Base-by-base conservation (phyloP, 257 asterid species). In the Rauvolfia tetraphylla region DNA sequence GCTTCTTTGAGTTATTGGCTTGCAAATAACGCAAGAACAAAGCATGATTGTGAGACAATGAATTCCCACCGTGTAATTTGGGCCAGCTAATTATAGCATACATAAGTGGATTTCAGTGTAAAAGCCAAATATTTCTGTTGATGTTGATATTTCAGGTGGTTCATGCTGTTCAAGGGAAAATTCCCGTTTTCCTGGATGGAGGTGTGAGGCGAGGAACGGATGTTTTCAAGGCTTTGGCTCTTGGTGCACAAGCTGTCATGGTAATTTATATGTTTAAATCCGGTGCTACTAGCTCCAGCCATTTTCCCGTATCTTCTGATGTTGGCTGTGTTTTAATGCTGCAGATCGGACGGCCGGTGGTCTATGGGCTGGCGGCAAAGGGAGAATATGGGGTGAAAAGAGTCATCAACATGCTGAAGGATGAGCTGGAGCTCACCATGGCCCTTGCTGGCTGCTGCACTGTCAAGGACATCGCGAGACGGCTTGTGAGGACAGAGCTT, bases 201-300 rank as follows among this genome's bases (percentile, higher is more conserved):
- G 93, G 96, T 18, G 82, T 90, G 74, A 86, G 96, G 79, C 85
- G 96, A 25, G 96, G 93, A 67, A 84, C 93, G 8, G 93, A 89
- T 62, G 70, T 89, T 74, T 90, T 90, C 85, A 90, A 90, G 87
- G 93, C 92, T 79, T 83, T 90, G 72, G 91, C 93, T 69, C 89
- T 90, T 29, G 93, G 96, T 7, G 96, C 93, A 63, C 84, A 81
- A 78, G 92, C 90, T 41, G 90, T 88, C 56, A 62, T 90, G 88
- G 96, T 89, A 83, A 78, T 46, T 42, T 51, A 33, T 34, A 63
- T 72, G 41, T 46, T 57, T 11, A 5, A 39, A 68, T 69, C 71
- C 22, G 5, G 22, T 5, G 39, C 13, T 9, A 0, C 22, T 27
- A 41, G 33, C 29, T 7, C 18, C 2, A 17, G 2, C 15, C 46